These are phyloP conservation scores for Lasiodiplodia gonubiensis DNA, from an alignment of 2,329 filamentous ascomycete species.

Conservation along the genomic window DNA sequence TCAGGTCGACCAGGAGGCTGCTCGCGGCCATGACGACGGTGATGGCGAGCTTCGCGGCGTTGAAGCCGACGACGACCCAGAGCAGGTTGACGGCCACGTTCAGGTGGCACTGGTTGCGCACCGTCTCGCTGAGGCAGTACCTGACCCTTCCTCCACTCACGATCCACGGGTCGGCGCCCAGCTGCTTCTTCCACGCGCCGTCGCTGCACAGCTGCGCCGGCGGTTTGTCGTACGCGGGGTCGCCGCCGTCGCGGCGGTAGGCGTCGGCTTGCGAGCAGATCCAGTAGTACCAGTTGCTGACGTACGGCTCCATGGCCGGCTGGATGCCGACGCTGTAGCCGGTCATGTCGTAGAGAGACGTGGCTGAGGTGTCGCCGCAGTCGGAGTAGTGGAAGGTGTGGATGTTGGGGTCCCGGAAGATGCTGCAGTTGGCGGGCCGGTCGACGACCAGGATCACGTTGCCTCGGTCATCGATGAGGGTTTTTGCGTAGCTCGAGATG, in stretches of 20 bases:
- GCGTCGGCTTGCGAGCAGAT: not conserved
- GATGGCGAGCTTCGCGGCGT: not conserved
- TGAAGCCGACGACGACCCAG: constrained; percentile 9
- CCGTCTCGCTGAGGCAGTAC: constrained; percentile 1
- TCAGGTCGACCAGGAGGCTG: not conserved
- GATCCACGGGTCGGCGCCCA: not conserved
- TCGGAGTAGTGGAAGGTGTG: not conserved
- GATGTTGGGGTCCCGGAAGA: not conserved
- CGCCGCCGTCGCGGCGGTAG: not conserved
- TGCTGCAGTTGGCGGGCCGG: constrained; percentile 3
- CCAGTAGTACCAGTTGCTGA: constrained; percentile 15
- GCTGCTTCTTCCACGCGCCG: not conserved
- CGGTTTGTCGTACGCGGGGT: not conserved
- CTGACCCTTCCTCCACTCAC: not conserved
- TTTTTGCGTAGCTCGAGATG: not conserved
- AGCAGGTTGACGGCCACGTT: constrained; percentile 10
- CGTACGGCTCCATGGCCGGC: not conserved
- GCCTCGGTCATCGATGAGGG: not conserved
- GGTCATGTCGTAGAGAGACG: not conserved
- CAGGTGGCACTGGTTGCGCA: not conserved
- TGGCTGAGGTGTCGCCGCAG: not conserved
- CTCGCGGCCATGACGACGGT: not conserved
- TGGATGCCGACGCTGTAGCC: not conserved
- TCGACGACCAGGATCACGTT: not conserved
- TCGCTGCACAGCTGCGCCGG: not conserved